Evolutionary conservation across 257 asterid species (phyloP), one percentile per base, ranked within the genome.

Genomic region (Fraxinus quadrangulata): DNA sequence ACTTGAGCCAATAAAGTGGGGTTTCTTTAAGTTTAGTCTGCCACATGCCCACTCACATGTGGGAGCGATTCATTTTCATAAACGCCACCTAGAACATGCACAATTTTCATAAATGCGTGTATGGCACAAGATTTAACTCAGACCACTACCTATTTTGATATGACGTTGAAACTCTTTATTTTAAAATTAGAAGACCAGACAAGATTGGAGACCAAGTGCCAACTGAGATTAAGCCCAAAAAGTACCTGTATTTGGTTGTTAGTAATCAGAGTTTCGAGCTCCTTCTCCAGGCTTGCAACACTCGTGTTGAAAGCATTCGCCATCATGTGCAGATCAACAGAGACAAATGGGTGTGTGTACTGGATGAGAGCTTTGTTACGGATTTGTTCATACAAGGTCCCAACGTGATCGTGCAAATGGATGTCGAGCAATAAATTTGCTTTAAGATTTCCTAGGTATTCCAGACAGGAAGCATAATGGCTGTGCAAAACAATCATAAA

Each of bases 331-430:
- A 96, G 90, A 84, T 93, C 98, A 70, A 93, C 99, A 63, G 99
- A 96, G 81, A 93, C 89, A 75, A 93, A 96, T 10, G 98, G 99
- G 77, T 87, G 90, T 10, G 98, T 96, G 85, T 93, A 96, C 87
- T 96, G 99, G 75, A 93, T 93, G 76, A 96, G 93, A 73, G 99
- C 99, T 86, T 96, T 96, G 91, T 85, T 92, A 0, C 98, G 99
- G 84, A 96, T 93, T 77, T 92, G 94, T 78, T 89, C 92, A 42
- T 96, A 96, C 37, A 96, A 85, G 24, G 95, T 91, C 86, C 93
- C 96, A 33, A 95, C 97, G 23, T 95, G 98, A 80, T 91, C 97
- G 13, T 92, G 99, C 75, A 96, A 85, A 90, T 96, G 98, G 80
- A 93, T 92, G 87, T 96, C 98, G 1, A 93, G 98, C 77, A 96